phyloP scores from a whole-genome alignment of 257 asterid species.

The Solanum tarapatanum region DNA sequence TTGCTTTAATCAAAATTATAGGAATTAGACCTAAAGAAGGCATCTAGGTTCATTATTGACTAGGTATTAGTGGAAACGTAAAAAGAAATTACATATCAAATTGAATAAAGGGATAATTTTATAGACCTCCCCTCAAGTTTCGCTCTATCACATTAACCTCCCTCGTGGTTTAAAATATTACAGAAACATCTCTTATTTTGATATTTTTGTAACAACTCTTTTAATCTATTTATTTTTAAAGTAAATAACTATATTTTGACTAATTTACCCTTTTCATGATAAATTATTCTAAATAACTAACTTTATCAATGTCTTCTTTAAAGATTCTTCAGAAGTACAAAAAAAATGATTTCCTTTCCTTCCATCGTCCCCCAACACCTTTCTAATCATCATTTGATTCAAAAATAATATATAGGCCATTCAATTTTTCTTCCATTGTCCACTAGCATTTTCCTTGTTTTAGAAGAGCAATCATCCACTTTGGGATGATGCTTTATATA shows the following conservation, averaged over 20 bases:
- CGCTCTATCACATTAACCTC: background rate
- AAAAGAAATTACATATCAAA: background rate
- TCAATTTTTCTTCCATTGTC: background rate
- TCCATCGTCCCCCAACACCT: background rate
- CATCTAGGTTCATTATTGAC: background rate
- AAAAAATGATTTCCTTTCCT: no score
- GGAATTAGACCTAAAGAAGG: background rate
- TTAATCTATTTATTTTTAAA: no score
- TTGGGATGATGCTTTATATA: background rate
- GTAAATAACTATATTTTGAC: background rate
- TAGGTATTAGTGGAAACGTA: background rate
- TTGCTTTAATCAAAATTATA: background rate
- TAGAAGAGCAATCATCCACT: background rate
- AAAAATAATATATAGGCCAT: background rate
- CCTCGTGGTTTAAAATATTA: background rate
- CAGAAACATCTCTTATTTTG: background rate
- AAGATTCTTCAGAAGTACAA: no score
- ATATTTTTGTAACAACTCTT: background rate
- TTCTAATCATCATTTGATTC: background rate
- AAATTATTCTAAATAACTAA: background rate
- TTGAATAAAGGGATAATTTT: background rate
- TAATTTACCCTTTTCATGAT: background rate
- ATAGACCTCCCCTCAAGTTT: background rate
- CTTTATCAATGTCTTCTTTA: background rate
- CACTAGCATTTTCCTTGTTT: background rate